Evolutionary conservation across 73 alveolate species (phyloP).

Genomic region (Tetrahymena malaccensis): DNA sequence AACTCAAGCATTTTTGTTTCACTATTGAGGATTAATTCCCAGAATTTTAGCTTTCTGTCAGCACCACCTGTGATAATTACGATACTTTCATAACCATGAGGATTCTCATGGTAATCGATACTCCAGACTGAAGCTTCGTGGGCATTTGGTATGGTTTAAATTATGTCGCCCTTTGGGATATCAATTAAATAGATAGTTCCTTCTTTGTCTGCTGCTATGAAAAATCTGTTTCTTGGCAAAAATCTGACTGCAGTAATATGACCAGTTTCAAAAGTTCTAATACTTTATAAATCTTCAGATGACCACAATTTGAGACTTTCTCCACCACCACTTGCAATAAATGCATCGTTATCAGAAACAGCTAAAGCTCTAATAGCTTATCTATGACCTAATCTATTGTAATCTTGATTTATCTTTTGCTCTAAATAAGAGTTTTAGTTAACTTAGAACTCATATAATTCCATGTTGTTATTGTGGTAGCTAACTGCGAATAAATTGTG

Average conservation of each 20-base stretch:
- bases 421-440: not conserved
- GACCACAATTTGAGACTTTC: conserved; percentile 47
- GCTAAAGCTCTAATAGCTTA: conserved; percentile 5
- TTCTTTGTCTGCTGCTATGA: conserved; percentile 52
- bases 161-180: conserved; percentile 51
- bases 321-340: conserved; percentile 20
- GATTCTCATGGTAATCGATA: conserved; percentile 11
- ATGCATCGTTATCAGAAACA: not conserved
- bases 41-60: conserved; percentile 64
- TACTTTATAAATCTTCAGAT: conserved; percentile 13
- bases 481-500: not conserved
- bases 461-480: not conserved
- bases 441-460: not conserved
- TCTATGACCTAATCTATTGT: conserved; percentile 15
- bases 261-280: conserved; percentile 22
- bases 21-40: conserved; percentile 43
- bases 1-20: conserved; percentile 13
- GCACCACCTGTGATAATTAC: conserved; percentile 57
- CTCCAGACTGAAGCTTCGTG: conserved; percentile 11
- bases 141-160: conserved; percentile 48
- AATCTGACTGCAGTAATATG: conserved; percentile 42
- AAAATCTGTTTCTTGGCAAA: conserved; percentile 61
- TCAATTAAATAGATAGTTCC: conserved; percentile 47
- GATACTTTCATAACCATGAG: conserved; percentile 34
- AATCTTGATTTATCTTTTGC: not conserved